Percentiles rank a stretch among this genome's conserved stretches.
These are phyloP conservation scores for Paramecium caudatum DNA, from an alignment of 73 alveolate species.

Conservation along the genomic window DNA sequence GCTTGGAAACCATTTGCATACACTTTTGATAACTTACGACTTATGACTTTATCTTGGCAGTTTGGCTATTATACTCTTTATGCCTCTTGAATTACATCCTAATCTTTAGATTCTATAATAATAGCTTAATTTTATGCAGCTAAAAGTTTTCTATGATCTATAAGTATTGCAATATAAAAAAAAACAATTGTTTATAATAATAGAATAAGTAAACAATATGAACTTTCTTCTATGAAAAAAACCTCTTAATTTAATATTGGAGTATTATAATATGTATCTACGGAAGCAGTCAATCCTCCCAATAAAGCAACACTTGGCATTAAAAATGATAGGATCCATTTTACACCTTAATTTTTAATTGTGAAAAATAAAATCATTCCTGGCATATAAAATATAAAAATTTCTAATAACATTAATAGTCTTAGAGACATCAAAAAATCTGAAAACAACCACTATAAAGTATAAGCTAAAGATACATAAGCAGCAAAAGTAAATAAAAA, in stretches of 20 bases:
- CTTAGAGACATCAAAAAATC: not conserved
- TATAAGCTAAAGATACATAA: not conserved
- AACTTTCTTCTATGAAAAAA: not conserved
- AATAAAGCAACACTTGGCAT: conserved; percentile 5
- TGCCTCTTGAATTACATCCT: conserved; percentile 73
- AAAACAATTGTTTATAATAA: conserved; percentile 15
- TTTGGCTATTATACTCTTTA: conserved; percentile 50
- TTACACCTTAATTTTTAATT: not conserved
- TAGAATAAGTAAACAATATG: not conserved
- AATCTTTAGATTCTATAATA: conserved; percentile 63
- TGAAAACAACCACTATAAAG: conserved; percentile 28
- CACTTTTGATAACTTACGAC: conserved; percentile 50
- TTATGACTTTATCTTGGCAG: conserved; percentile 65
- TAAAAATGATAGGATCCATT: not conserved
- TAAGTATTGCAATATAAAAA: not conserved
- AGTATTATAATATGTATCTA: not conserved
- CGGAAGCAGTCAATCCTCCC: conserved; percentile 1
- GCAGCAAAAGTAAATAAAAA: not conserved
- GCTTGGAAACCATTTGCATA: conserved; percentile 87
- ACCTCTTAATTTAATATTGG: not conserved
- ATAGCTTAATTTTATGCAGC: not conserved
- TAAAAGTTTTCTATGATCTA: conserved; percentile 2
- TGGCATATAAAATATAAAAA: conserved; percentile 49
- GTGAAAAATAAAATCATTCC: not conserved
- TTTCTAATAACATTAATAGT: not conserved